Base-by-base conservation (phyloP, 2,329 filamentous ascomycete species). In the Phialocephala sp. region DNA sequence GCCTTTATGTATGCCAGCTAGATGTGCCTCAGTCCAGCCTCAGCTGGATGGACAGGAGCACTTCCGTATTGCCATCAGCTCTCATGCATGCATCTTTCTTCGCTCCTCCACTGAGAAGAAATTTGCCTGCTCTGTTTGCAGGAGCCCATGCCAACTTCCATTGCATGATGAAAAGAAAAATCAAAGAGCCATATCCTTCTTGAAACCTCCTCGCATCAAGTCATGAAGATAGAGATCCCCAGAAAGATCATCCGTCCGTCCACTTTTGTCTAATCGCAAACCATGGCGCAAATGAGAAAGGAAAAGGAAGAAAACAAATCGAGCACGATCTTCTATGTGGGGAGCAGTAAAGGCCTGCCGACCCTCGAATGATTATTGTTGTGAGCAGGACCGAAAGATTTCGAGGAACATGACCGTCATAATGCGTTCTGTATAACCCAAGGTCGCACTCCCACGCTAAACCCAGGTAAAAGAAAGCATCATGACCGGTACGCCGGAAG, bases 11-110 rank as follows among this genome's bases (percentile, higher is more conserved):
- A 59, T 37, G 14, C 27, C 18, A 55, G 64, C 63, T 64, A 65
- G 59, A 67, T 66, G 61, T 69, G 68, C 60, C 54, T 27, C 18
- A 50, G 50, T 50, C 62, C 54, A 59, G 63, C 66, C 68, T 54
- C 71, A 69, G 69, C 70, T 72, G 69, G 71, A 76, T 76, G 75
- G 74, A 72, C 74, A 73, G 74, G 75, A 76, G 75, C 75, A 76
- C 75, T 76, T 76, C 75, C 75, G 69, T 76, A 72, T 54, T 76
- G 73, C 75, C 75, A 76, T 75, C 73, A 73, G 73, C 74, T 71
- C 70, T 66, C 58, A 65, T 69, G 66, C 68, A 70, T 68, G 64
- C 68, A 72, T 72, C 65, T 62, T 67, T 66, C 65, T 66, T 36
- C 59, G 47, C 56, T 35, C 56, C 37, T 55, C 57, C 36, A 36